Evolutionary conservation across 1,139 yeast genomes (phyloP), one percentile per base, ranked within the genome.

Genomic region (Sugiyamaella novakii): DNA sequence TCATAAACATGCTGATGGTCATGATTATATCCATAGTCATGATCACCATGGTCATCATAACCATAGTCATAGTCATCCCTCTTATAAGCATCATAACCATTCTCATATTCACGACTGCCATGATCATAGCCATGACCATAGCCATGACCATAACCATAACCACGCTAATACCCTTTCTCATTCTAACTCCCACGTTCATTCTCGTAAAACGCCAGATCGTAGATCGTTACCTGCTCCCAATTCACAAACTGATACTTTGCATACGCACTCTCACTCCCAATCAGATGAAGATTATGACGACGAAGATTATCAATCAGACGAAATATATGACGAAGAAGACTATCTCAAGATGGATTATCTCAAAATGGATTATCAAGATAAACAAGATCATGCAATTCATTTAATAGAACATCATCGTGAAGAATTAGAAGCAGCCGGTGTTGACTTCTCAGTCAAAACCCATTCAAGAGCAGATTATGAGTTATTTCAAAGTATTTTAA

Each of bases 121-220:
- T 14, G 15, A 43, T 34, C 47, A 52, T 15, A 50, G 52, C 27
- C 59, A 54, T 41, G 51, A 52, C 34, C 53, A 56, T 22, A 46
- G 42, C 36, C 35, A 19, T 39, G 52, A 47, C 22, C 51, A 46
- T 31, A 22, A 29, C 18, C 44, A 49, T 33, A 29, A 19, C 22
- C 54, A 34, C 29, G 31, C 39, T 31, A 48, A 52, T n/a, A 51
- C 48, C 25, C 56, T 48, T 36, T 55, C 48, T 35, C 55, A 54
- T 21, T 11, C 30, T 2, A 12, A 46, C 17, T 18, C 25, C 8
- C 12, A 8, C 7, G 10, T 17, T 6, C 21, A 5, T 31, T 6
- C 8, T 22, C 25, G 25, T 22, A 22, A 8, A 8, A n/a, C n/a
- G n/a, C n/a, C n/a, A n/a, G n/a, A n/a, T n/a, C n/a, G n/a, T n/a